phyloP scores from a whole-genome alignment of 345 rosid species.

The Syzygium aqueum region DNA sequence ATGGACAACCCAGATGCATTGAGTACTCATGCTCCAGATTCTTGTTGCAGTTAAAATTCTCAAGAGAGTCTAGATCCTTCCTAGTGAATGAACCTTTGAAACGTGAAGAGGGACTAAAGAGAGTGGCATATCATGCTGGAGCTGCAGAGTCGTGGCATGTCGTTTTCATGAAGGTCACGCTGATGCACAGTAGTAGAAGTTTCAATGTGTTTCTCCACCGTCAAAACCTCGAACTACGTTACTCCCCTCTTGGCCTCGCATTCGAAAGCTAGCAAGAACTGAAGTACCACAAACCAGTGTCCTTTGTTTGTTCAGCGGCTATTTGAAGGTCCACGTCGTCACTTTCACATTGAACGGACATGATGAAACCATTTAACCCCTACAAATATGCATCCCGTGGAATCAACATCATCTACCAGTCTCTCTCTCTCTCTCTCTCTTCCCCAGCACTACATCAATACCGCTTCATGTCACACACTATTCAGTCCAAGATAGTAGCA shows the following conservation, averaged over 20 bases:
- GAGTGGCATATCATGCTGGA: background rate
- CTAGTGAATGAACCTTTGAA: no score
- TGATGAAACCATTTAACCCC: no score
- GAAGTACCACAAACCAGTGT: background rate
- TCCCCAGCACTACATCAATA: background rate
- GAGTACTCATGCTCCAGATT: background rate
- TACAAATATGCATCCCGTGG: no score
- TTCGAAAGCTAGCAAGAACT: background rate
- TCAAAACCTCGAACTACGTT: background rate
- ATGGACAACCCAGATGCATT: background rate
- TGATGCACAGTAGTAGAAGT: background rate
- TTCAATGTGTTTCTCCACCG: background rate
- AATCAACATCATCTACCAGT: background rate
- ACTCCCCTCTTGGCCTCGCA: background rate
- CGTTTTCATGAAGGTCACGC: background rate
- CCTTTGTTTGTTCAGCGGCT: background rate
- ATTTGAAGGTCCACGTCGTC: background rate
- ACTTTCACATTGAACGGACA: background rate
- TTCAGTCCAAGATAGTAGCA: no score
- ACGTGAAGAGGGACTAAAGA: no score
- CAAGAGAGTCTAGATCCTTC: no score
- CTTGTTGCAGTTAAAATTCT: no score
- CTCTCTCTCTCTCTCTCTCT: background rate
- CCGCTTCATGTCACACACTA: background rate
- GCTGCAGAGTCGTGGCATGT: background rate